A percentile compares a stretch with the other conserved stretches of the same genome.
Evolutionary conservation across 2,329 filamentous ascomycete species (phyloP).

Genomic region (Curvularia lunata): DNA sequence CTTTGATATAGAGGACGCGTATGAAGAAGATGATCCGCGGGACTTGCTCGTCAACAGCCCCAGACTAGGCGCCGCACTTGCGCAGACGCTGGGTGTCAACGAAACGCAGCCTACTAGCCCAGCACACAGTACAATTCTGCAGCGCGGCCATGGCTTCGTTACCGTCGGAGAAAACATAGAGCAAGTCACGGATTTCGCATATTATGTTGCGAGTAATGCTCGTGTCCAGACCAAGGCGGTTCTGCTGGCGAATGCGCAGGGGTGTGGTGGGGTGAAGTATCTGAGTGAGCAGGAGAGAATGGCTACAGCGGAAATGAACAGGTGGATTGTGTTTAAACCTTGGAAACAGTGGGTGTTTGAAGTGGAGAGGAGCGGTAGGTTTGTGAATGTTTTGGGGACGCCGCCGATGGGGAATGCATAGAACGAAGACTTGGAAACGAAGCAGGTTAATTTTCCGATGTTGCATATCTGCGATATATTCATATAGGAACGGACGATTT

Average conservation of each 20-base stretch:
- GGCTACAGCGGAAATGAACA: slow-evolving; percentile 44
- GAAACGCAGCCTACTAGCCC: slow-evolving; percentile 27
- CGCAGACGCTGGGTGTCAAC: slow-evolving; percentile 28
- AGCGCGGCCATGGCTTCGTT: slow-evolving; percentile 54
- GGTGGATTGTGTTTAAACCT: slow-evolving; percentile 42
- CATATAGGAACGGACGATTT: too few species aligned
- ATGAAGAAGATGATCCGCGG: slow-evolving; percentile 18
- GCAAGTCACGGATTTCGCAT: slow-evolving; percentile 49
- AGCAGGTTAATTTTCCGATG: too few species aligned
- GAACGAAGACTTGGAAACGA: neutral
- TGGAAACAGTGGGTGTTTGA: slow-evolving; percentile 51
- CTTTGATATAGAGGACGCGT: slow-evolving; percentile 32
- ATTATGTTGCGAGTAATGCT: slow-evolving; percentile 46
- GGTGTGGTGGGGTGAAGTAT: slow-evolving; percentile 32
- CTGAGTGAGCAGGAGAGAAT: slow-evolving; percentile 41
- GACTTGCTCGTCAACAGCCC: slow-evolving; percentile 36
- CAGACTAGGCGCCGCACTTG: slow-evolving; percentile 30
- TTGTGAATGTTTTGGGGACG: slow-evolving; percentile 41
- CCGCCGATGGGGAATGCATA: slow-evolving; percentile 8
- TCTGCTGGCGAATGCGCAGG: slow-evolving; percentile 26
- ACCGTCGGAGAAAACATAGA: slow-evolving; percentile 42
- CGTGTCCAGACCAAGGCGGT: slow-evolving; percentile 47
- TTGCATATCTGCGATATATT: neutral
- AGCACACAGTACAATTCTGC: slow-evolving; percentile 36
- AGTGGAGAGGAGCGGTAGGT: slow-evolving; percentile 40